These are phyloP conservation scores for Spinacia oleracea DNA, from an alignment of 179 eudicot species.

Conservation along the genomic window DNA sequence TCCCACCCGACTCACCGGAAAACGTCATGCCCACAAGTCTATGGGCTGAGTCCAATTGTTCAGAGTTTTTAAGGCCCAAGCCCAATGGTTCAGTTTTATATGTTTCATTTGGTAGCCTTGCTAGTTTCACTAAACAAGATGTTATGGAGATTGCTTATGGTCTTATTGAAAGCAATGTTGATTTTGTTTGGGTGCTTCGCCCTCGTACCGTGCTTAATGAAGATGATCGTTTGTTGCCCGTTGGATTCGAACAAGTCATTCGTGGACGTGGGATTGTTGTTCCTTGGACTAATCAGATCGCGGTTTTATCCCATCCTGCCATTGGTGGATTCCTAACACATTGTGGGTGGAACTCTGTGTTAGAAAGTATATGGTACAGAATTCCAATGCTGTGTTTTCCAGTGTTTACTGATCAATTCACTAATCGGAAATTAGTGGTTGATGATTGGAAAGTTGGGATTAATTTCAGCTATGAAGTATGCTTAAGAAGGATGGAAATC, in stretches of 20 bases:
- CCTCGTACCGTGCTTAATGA: conserved; percentile 41
- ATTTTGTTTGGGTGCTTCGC: conserved; percentile 46
- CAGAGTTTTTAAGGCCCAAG: conserved; percentile 34
- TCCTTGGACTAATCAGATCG: conserved; percentile 38
- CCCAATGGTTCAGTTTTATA: conserved; percentile 38
- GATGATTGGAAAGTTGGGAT: conserved; percentile 47
- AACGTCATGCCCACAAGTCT: conserved; percentile 33
- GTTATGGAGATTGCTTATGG: conserved; percentile 44
- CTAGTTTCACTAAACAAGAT: conserved; percentile 30
- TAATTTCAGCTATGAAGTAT: conserved; percentile 35
- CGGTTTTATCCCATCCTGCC: conserved; percentile 31
- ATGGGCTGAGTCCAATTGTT: conserved; percentile 42
- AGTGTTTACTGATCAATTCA: conserved; percentile 39
- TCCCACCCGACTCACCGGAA: conserved; percentile 40
- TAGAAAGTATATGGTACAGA: conserved; percentile 41
- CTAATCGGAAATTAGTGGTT: conserved; percentile 44
- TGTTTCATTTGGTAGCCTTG: conserved; percentile 50
- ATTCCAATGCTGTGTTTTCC: conserved; percentile 46
- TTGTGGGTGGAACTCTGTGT: conserved; percentile 50
- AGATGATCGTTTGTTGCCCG: conserved; percentile 33
- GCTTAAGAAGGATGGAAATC: conserved; percentile 36
- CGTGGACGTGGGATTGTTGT: conserved; percentile 39
- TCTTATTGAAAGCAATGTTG: conserved; percentile 30
- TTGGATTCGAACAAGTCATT: conserved; percentile 42
- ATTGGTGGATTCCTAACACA: conserved; percentile 44